Base-by-base conservation (phyloP, 176 grass and related monocot genomes). In the Panicum miliaceum region DNA sequence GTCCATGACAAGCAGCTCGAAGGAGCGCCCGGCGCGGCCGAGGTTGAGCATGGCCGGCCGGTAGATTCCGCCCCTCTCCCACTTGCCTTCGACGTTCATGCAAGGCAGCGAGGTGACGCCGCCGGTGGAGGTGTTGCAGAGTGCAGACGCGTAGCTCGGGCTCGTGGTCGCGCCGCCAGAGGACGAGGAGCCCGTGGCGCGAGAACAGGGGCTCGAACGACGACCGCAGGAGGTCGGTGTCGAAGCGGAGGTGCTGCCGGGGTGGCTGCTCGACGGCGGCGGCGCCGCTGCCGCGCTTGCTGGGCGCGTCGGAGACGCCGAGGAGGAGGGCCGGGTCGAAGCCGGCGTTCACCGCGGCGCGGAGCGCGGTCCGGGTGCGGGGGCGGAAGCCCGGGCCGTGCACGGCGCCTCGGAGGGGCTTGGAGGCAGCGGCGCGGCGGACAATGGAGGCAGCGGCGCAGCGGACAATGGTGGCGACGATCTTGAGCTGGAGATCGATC, bases 1-100 rank as follows among this genome's bases (percentile, higher is more conserved):
- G 46, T 73, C 70, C 13, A 19, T 32, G 36, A 74, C 35, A 2
- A 86, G 12, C 36, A 81, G 46, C 77, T 86, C 47, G 37, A 86
- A 82, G 69, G 70, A 20, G 47, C 16, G 19, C 19, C 19, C 4
- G 53, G 19, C 46, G 77, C n/a, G n/a, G 29, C 10, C 23, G 40
- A 78, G 73, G 14, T 12, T 6, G 52, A 85, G 38, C 46, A 86
- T 2, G 35, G 27, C 68, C 0, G 47, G 57, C 32, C 13, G 64
- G 64, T 61, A 78, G 65, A 56, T 29, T 23, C 70, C 70, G 15
- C 45, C 25, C 45, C 13, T 73, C 11, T 45, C 23, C 23, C 26
- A 51, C 45, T 73, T 73, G 12, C 6, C 11, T 0, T 36, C 25
- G 29, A 38, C 53, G 20, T 18, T 43, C 5, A 79, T 3, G 8